A percentile compares a stretch with the other conserved stretches of the same genome.
Evolutionary conservation across 768 basidiomycete genomes (phyloP).

Genomic region (Calocybe indica): DNA sequence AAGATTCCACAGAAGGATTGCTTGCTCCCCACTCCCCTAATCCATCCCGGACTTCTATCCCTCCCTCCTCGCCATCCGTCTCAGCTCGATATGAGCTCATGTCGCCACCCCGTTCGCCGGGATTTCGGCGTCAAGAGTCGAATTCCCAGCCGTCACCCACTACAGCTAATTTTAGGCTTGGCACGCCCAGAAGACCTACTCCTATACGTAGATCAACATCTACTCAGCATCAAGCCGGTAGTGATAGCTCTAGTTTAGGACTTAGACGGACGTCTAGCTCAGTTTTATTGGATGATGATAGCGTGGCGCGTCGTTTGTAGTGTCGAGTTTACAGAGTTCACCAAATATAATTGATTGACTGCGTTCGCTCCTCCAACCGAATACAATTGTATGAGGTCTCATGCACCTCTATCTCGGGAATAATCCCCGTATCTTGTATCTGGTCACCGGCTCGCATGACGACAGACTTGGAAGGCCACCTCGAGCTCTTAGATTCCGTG

Average conservation of each 20-base stretch:
- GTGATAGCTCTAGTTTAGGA: slow-evolving; percentile 20
- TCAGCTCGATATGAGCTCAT: slow-evolving; percentile 5
- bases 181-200: slow-evolving; percentile 18
- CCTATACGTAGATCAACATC: no score
- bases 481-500: slow-evolving; percentile 68
- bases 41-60: slow-evolving; percentile 25
- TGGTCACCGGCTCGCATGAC: slow-evolving; percentile 65
- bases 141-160: slow-evolving; percentile 22
- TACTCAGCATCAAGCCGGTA: no score
- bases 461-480: slow-evolving; percentile 54
- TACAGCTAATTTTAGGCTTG: slow-evolving; percentile 29
- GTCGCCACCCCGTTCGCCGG: slow-evolving; percentile 34
- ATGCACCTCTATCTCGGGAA: slow-evolving; percentile 77
- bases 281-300: slow-evolving; percentile 9
- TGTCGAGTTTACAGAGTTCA: no score
- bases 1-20: slow-evolving; percentile 56
- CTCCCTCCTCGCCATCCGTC: slow-evolving; percentile 23
- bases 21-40: slow-evolving; percentile 58
- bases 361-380: no score
- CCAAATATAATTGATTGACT: neutral
- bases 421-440: slow-evolving; percentile 64
- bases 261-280: slow-evolving; percentile 20
- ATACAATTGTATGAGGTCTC: neutral
- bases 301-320: neutral
- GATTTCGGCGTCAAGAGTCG: slow-evolving; percentile 24